Percentiles rank a stretch among this genome's conserved stretches.
phyloP scores from a whole-genome alignment of 805 yeast species.

The Jamesozyma rosinii region DNA sequence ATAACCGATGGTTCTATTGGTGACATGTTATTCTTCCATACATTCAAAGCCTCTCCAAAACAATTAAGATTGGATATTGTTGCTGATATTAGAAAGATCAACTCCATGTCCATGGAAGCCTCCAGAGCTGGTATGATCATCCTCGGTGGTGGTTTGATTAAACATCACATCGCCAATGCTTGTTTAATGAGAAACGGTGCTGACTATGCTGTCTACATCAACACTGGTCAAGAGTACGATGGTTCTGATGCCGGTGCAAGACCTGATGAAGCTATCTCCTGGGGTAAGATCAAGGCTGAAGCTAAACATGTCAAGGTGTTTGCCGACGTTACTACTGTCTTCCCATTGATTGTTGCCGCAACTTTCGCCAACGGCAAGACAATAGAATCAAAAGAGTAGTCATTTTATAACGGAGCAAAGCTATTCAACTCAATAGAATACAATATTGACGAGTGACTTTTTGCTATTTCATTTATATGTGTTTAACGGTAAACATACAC shows the following conservation, averaged over 20 bases:
- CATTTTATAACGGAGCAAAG: too few species aligned
- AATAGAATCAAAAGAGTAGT: slow-evolving; percentile 32
- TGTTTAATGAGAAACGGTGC: slow-evolving; percentile 99
- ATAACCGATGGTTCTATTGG: slow-evolving; percentile 97
- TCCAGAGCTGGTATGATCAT: slow-evolving; percentile 90
- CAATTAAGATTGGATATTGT: slow-evolving; percentile 88
- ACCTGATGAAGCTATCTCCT: slow-evolving; percentile 96
- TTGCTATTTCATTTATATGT: too few species aligned
- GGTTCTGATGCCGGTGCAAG: slow-evolving; percentile 99
- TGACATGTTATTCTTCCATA: slow-evolving; percentile 97
- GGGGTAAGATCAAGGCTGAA: slow-evolving; percentile 97
- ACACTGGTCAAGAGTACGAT: slow-evolving; percentile 97
- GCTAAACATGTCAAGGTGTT: slow-evolving; percentile 87
- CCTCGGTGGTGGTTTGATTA: slow-evolving; percentile 91
- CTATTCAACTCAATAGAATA: too few species aligned
- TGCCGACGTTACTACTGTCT: slow-evolving; percentile 89
- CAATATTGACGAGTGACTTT: too few species aligned
- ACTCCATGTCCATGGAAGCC: slow-evolving; percentile 92
- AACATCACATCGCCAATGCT: slow-evolving; percentile 96
- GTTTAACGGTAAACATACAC: too few species aligned
- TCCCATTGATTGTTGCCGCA: slow-evolving; percentile 95
- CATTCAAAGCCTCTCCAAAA: slow-evolving; percentile 86
- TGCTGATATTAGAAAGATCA: slow-evolving; percentile 83
- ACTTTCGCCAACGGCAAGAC: slow-evolving; percentile 66
- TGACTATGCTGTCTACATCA: slow-evolving; percentile 91